A percentile compares a stretch with the other conserved stretches of the same genome.
These are phyloP conservation scores for Coemansia guatemalensis DNA, from an alignment of 192 early-diverging fungal genomes.

Conservation along the genomic window DNA sequence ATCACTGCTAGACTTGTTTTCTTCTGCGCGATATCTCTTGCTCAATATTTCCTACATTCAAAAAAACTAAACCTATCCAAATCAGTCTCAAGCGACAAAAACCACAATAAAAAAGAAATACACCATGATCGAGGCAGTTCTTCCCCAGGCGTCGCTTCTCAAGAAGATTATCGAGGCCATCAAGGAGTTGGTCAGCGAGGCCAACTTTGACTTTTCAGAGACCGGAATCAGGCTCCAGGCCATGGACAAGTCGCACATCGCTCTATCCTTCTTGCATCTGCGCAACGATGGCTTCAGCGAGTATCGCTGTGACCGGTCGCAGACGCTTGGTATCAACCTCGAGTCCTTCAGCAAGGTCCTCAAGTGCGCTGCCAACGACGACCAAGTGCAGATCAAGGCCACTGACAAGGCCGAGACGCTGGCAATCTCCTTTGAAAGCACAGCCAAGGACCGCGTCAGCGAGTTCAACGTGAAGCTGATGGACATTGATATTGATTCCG, in stretches of 20 bases:
- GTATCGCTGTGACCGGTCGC: constrained; percentile 87
- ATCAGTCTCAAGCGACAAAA: background rate
- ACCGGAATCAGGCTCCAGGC: constrained; percentile 94
- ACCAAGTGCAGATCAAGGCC: constrained; percentile 88
- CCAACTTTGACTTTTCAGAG: constrained; percentile 97
- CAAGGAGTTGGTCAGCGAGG: constrained; percentile 96
- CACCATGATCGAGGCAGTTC: constrained; percentile 88
- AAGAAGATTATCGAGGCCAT: constrained; percentile 96
- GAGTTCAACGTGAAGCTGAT: constrained; percentile 98
- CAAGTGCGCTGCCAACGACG: constrained; percentile 89
- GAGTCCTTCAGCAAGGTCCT: constrained; percentile 86
- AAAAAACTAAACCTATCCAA: background rate
- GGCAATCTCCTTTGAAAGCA: constrained; percentile 72
- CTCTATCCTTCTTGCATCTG: constrained; percentile 83
- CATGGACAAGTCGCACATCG: constrained; percentile 99
- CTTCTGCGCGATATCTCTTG: background rate
- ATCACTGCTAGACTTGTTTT: background rate
- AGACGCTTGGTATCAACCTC: constrained; percentile 90
- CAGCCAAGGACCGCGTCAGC: constrained; percentile 66
- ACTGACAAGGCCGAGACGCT: constrained; percentile 85
- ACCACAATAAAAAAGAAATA: constrained; percentile 3
- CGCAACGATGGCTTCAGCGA: constrained; percentile 80
- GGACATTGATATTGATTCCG: constrained; percentile 96
- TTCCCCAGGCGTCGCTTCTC: constrained; percentile 81
- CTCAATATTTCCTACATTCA: background rate